Evolutionary conservation across 2,329 filamentous ascomycete species (phyloP).

Genomic region (Monilinia fructigena): DNA sequence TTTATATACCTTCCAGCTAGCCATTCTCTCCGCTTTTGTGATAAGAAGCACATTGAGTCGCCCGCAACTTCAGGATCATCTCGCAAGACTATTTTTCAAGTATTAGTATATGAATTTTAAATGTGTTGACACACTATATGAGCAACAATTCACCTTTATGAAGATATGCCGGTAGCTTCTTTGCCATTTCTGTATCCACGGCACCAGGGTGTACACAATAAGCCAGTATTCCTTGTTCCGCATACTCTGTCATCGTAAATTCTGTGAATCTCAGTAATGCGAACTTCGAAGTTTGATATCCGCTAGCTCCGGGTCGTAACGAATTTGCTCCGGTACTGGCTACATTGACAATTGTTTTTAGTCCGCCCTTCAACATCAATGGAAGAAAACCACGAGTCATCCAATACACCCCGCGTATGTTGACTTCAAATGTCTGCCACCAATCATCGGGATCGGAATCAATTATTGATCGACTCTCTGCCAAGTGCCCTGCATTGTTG

Average conservation of each 20-base stretch:
- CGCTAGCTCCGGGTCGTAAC: constrained; percentile 42
- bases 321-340: constrained; percentile 46
- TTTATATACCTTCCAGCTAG: constrained; percentile 47
- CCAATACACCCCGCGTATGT: constrained; percentile 30
- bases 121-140: neutral
- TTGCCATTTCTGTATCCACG: constrained; percentile 43
- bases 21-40: constrained; percentile 46
- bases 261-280: constrained; percentile 52
- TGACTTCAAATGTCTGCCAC: constrained; percentile 33
- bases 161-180: constrained; percentile 38
- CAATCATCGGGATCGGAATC: constrained; percentile 27
- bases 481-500: constrained; percentile 33
- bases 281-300: constrained; percentile 51
- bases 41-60: constrained; percentile 48
- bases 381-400: constrained; percentile 29
- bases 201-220: constrained; percentile 45
- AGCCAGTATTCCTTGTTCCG: constrained; percentile 44
- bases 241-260: constrained; percentile 49
- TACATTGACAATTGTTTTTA: constrained; percentile 50
- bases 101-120: constrained; percentile 16
- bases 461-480: constrained; percentile 20
- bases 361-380: constrained; percentile 32
- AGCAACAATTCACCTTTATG: constrained; percentile 30
- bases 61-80: constrained; percentile 45
- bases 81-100: constrained; percentile 29